Conservation (phyloP, 2,329 filamentous ascomycete species). For the Passalora sequoiae region DNA sequence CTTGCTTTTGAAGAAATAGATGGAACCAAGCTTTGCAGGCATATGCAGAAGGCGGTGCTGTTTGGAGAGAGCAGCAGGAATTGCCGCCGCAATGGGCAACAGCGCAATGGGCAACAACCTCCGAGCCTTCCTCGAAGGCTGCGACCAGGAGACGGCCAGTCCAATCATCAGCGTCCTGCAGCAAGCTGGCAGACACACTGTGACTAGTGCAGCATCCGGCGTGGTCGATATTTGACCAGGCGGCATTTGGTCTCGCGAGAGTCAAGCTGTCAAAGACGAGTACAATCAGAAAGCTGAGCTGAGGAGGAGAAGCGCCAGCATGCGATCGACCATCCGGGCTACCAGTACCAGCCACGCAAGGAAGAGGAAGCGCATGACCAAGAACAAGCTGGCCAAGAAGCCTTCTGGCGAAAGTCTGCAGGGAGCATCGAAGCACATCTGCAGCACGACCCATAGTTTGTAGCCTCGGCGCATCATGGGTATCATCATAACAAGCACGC, state of each 20-base stretch:
- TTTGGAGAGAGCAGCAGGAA: too few species aligned
- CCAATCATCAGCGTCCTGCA: neutral
- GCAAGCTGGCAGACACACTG: neutral
- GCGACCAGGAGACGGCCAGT: neutral
- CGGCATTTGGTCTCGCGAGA: neutral
- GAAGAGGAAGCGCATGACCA: slow-evolving; percentile 43
- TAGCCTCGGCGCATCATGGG: slow-evolving; percentile 23
- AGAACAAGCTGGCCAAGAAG: slow-evolving; percentile 31
- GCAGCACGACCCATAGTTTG: too few species aligned
- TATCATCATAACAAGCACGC: slow-evolving; percentile 22
- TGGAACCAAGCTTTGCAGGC: too few species aligned
- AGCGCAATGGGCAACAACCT: too few species aligned
- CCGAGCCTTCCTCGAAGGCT: neutral
- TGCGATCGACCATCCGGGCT: slow-evolving; percentile 6
- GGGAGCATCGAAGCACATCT: too few species aligned
- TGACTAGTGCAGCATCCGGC: too few species aligned
- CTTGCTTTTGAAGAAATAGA: slow-evolving; percentile 82
- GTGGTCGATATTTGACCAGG: neutral
- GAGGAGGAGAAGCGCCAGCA: slow-evolving; percentile 13
- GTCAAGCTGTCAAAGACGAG: slow-evolving; percentile 4
- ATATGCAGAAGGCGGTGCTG: too few species aligned
- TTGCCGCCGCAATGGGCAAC: too few species aligned
- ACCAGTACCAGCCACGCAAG: neutral
- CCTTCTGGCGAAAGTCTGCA: too few species aligned
- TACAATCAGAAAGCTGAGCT: slow-evolving; percentile 12